Percentiles rank a stretch among this genome's conserved stretches.
phyloP scores from a whole-genome alignment of 192 early-diverging fungal species.

The Gaertneriomyces sp. region DNA sequence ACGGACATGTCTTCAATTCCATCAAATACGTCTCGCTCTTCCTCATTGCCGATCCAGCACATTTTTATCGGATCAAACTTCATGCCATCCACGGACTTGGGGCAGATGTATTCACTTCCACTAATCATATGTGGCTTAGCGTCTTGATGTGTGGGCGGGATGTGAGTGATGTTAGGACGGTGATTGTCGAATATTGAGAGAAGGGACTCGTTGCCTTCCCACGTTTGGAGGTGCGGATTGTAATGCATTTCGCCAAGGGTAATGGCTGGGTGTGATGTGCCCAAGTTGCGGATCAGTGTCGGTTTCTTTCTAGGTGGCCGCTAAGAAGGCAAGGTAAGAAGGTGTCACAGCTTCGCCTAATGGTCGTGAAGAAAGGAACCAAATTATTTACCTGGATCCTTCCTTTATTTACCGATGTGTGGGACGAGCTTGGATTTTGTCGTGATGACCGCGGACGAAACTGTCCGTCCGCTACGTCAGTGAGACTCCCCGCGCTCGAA shows the following conservation, averaged over 20 bases:
- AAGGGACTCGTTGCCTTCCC: slow-evolving; percentile 50
- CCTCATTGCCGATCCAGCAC: slow-evolving; percentile 51
- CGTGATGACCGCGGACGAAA: not conserved
- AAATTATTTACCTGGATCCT: slow-evolving; percentile 33
- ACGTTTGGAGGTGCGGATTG: slow-evolving; percentile 45
- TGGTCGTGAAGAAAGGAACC: slow-evolving; percentile 43
- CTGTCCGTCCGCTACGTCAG: too few relatives aligned
- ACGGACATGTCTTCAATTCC: slow-evolving; percentile 32
- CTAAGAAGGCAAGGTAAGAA: slow-evolving; percentile 3
- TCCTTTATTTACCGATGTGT: not conserved
- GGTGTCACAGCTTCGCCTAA: slow-evolving; percentile 35
- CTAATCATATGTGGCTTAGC: slow-evolving; percentile 33
- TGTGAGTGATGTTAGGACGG: not conserved
- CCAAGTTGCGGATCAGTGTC: not conserved
- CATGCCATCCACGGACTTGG: slow-evolving; percentile 41
- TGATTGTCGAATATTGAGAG: slow-evolving; percentile 43
- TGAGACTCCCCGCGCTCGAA: too few relatives aligned
- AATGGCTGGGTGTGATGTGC: not conserved
- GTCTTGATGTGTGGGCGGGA: too few relatives aligned
- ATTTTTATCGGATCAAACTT: slow-evolving; percentile 50
- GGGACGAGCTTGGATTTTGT: not conserved
- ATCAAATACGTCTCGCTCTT: slow-evolving; percentile 45
- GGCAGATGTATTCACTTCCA: slow-evolving; percentile 29
- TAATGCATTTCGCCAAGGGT: slow-evolving; percentile 46
- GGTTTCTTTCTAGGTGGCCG: not conserved